Percentiles rank a stretch among this genome's conserved stretches.
phyloP scores from a whole-genome alignment of 129 eudicot genomes.

The Oenanthe sinensis region DNA sequence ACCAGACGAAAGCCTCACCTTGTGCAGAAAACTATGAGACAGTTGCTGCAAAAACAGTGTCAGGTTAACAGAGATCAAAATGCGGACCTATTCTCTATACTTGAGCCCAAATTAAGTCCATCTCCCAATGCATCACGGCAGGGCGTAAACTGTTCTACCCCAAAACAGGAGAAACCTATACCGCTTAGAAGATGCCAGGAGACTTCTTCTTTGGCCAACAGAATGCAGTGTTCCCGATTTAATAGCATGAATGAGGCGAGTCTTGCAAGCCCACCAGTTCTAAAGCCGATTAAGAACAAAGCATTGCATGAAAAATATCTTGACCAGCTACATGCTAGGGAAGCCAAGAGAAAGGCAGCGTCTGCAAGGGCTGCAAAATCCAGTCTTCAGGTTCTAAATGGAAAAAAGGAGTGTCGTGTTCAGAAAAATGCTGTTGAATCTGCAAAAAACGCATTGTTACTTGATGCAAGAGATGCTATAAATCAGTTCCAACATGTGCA shows the following conservation, averaged over 20 bases:
- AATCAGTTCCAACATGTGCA: constrained; percentile 40
- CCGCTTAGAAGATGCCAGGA: constrained; percentile 26
- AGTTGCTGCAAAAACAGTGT: constrained; percentile 50
- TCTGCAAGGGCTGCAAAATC: constrained; percentile 31
- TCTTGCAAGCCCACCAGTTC: constrained; percentile 71
- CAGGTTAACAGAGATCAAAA: constrained; percentile 34
- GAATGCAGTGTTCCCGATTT: constrained; percentile 39
- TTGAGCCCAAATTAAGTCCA: constrained; percentile 40
- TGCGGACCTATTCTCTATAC: constrained; percentile 56
- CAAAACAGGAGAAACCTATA: constrained; percentile 22
- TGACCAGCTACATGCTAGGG: constrained; percentile 66
- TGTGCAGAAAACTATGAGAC: constrained; percentile 53
- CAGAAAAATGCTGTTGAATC: constrained; percentile 40
- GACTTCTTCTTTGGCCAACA: constrained; percentile 41
- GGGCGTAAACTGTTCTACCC: constrained; percentile 31
- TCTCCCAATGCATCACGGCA: constrained; percentile 16
- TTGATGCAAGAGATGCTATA: constrained; percentile 68
- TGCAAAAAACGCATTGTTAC: constrained; percentile 62
- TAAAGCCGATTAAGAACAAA: constrained; percentile 76
- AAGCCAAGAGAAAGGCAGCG: constrained; percentile 64
- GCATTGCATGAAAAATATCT: constrained; percentile 87
- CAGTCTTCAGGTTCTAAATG: constrained; percentile 8
- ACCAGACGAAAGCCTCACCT: constrained; percentile 34
- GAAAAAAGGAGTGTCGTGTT: constrained; percentile 17
- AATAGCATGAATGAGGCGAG: constrained; percentile 21